Conservation (phyloP, 1,284 basidiomycete species). For the Sanguinoderma infundibulare region DNA sequence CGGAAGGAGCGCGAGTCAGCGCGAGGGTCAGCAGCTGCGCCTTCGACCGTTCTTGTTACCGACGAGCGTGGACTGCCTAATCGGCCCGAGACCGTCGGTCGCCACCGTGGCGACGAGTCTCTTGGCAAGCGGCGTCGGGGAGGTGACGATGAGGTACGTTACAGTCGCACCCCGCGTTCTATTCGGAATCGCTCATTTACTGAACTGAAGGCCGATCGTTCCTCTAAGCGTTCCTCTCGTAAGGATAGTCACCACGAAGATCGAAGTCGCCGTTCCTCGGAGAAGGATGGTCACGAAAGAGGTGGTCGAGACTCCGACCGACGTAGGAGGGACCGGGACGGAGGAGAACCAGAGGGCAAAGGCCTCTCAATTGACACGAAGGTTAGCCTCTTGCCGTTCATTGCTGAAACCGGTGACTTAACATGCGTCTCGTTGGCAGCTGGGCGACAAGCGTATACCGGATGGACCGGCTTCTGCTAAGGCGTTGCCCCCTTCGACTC, state of each 20-base stretch:
- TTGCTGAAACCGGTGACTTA: neutral
- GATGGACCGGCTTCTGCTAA: slow-evolving; percentile 54
- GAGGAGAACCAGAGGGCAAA: slow-evolving; percentile 47
- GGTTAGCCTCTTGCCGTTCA: slow-evolving; percentile 40
- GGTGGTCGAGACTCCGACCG: slow-evolving; percentile 64
- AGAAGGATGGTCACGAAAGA: slow-evolving; percentile 71
- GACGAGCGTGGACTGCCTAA: slow-evolving; percentile 61
- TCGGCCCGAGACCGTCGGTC: slow-evolving; percentile 55
- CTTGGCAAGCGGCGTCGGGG: slow-evolving; percentile 72
- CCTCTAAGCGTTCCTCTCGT: slow-evolving; percentile 72
- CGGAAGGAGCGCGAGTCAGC: slow-evolving; percentile 35
- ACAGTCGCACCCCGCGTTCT: slow-evolving; percentile 11
- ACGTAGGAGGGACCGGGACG: slow-evolving; percentile 66
- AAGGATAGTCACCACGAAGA: slow-evolving; percentile 79
- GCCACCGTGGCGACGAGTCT: slow-evolving; percentile 62
- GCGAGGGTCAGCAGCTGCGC: slow-evolving; percentile 23
- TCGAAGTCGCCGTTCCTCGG: slow-evolving; percentile 62
- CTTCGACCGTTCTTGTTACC: slow-evolving; percentile 18
- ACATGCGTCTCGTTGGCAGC: slow-evolving; percentile 34
- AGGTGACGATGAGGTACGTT: slow-evolving; percentile 70
- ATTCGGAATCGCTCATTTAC: slow-evolving; percentile 16
- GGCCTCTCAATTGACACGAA: slow-evolving; percentile 56
- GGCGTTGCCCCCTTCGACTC: slow-evolving; percentile 58
- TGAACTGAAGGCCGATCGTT: slow-evolving; percentile 61
- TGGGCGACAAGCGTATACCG: slow-evolving; percentile 58